Base-by-base conservation (phyloP, 192 early-diverging fungal genomes). In the Diversispora eburnea region DNA sequence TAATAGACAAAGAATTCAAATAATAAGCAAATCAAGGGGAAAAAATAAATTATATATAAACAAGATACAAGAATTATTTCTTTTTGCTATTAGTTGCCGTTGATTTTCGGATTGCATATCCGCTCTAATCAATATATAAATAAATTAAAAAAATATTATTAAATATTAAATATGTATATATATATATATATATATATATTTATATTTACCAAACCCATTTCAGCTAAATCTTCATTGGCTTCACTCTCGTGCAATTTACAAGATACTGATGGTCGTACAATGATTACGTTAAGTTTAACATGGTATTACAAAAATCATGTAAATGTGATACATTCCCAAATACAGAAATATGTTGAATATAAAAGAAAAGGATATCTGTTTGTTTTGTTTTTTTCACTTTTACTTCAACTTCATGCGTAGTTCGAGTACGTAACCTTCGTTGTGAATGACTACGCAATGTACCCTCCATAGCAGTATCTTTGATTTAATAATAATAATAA, bases 311-410 rank as follows among this genome's bases (percentile, higher is more conserved):
- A n/a, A 20, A 65, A 8, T 20, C n/a, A 13, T 4, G 0, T 33
- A 46, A 22, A 47, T 47, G 43, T 47, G 17, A 9, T 42, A 15
- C 7, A 19, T 47, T 10, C 45, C 45, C 17, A 65, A 48, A 39
- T 19, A 65, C n/a, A 8, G 39, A 39, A 33, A 33, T 33, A 33
- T 33, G 25, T 33, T 33, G 25, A 33, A 33, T 2, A 33, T 33
- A n/a, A 65, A 65, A 39, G n/a, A 45, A 25, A 64, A 65, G 63
- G 63, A 65, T 65, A 65, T 65, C 67, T 55, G 67, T 19, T 33
- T 55, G 25, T 54, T 70, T 70, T 15, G 49, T 15, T 56, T 56
- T 52, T 43, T 70, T 70, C 12, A 46, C 45, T 57, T 70, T 70
- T 4, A 56, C 51, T 43, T 70, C 67, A 10, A 39, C 39, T 10